Percentiles rank a stretch among this genome's conserved stretches.
phyloP scores from a whole-genome alignment of 129 eudicot genomes.

The Lactuca sativa region DNA sequence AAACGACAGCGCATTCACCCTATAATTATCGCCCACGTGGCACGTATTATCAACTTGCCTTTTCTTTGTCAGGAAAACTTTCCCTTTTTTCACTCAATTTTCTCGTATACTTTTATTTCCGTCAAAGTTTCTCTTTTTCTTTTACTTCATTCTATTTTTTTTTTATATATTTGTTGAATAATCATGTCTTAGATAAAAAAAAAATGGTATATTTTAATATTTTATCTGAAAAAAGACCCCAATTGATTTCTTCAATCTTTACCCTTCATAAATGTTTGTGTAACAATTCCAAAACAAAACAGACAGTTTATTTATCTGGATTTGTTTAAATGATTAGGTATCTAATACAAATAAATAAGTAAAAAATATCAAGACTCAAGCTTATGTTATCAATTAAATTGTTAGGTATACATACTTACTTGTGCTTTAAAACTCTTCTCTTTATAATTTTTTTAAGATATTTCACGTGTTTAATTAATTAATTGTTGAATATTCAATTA shows the following conservation, averaged over 20 bases:
- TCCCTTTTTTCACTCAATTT: slow-evolving; percentile 17
- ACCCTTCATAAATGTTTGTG: too few relatives aligned
- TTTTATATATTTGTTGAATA: too few relatives aligned
- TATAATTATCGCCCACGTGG: slow-evolving; percentile 37
- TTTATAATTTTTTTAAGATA: background rate
- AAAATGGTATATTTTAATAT: background rate
- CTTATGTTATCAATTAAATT: too few relatives aligned
- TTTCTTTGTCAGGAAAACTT: slow-evolving; percentile 27
- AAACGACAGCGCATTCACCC: slow-evolving; percentile 28
- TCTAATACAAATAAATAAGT: too few relatives aligned
- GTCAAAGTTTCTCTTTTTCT: background rate
- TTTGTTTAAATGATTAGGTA: background rate
- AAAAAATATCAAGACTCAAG: too few relatives aligned
- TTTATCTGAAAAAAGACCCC: background rate
- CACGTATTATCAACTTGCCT: slow-evolving; percentile 6
- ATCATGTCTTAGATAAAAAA: background rate
- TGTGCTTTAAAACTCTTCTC: background rate
- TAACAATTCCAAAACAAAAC: background rate
- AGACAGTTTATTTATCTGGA: background rate
- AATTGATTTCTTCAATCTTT: background rate
- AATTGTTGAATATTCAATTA: background rate
- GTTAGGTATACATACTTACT: background rate
- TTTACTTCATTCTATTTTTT: background rate
- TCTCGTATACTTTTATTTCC: background rate
- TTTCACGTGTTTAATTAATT: slow-evolving; percentile 2